Evolutionary conservation across 2,329 filamentous ascomycete species (phyloP).

Genomic region (Cercospora sojina): DNA sequence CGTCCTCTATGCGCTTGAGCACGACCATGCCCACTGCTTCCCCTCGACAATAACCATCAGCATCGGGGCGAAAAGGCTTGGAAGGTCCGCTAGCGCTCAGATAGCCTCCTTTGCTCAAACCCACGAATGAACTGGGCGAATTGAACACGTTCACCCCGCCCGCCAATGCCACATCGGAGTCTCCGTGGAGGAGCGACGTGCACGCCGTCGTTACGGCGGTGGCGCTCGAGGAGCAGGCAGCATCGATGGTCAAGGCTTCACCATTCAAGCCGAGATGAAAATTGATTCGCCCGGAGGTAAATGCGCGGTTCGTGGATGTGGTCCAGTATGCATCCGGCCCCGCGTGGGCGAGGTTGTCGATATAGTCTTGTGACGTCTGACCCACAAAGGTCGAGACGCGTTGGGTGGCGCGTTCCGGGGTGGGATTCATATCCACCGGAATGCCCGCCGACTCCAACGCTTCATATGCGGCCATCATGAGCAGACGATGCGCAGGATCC

Average conservation of each 20-base stretch:
- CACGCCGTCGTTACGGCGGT: conserved; percentile 35
- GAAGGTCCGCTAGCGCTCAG: conserved; percentile 49
- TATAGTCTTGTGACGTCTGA: not conserved
- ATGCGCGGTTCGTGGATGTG: not conserved
- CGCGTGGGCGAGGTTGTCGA: not conserved
- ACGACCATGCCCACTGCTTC: conserved; percentile 30
- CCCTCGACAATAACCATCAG: conserved; percentile 37
- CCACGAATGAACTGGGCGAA: conserved; percentile 34
- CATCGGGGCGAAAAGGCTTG: conserved; percentile 40
- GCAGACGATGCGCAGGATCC: not conserved
- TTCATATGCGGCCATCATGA: not conserved
- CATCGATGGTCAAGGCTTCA: not conserved
- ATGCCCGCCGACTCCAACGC: not conserved
- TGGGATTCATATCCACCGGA: not conserved
- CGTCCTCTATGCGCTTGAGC: conserved; percentile 36
- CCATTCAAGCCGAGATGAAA: not conserved
- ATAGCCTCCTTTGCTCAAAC: conserved; percentile 42
- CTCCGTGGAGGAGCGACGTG: conserved; percentile 29
- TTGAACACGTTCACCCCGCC: conserved; percentile 41
- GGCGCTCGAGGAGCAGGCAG: not conserved
- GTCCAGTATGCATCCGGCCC: not conserved
- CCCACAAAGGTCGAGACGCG: not conserved
- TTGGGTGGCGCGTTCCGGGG: not conserved
- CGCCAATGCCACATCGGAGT: conserved; percentile 36
- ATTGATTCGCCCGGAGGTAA: not conserved